phyloP scores from a whole-genome alignment of 768 basidiomycete genomes.

The Russula abietina region DNA sequence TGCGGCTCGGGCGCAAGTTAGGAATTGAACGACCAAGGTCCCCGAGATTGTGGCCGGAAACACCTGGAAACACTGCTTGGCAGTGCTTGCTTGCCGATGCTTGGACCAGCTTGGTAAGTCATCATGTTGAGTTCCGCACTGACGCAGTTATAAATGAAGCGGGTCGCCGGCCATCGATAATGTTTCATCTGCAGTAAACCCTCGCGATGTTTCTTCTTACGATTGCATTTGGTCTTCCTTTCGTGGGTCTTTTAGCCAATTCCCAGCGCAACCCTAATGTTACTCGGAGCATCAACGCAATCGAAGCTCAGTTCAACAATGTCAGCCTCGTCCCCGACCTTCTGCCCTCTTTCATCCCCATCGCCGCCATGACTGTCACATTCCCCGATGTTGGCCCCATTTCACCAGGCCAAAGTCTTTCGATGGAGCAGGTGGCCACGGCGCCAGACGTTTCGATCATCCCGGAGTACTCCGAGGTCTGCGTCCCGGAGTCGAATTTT shows the following conservation, averaged over 20 bases:
- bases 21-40: too few relatives aligned
- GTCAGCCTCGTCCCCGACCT: conserved; percentile 60
- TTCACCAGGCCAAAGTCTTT: conserved; percentile 52
- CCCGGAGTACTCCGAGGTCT: conserved; percentile 42
- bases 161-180: too few relatives aligned
- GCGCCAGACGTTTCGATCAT: conserved; percentile 49
- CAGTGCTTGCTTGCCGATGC: neutral
- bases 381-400: conserved; percentile 47
- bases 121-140: too few relatives aligned
- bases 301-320: conserved; percentile 62
- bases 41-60: too few relatives aligned
- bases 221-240: conserved; percentile 31
- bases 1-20: too few relatives aligned
- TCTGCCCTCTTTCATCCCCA: conserved; percentile 52
- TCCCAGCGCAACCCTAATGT: conserved; percentile 40
- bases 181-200: too few relatives aligned
- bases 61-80: too few relatives aligned
- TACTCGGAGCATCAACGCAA: conserved; percentile 46
- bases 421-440: conserved; percentile 47
- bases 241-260: conserved; percentile 37
- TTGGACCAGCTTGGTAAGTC: too few relatives aligned
- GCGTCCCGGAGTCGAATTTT: conserved; percentile 46
- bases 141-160: neutral
- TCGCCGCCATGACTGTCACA: conserved; percentile 48
- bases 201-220: conserved; percentile 6